A percentile compares a stretch with the other conserved stretches of the same genome.
Evolutionary conservation across 495 filamentous ascomycete genomes (phyloP).

Genomic region (Parmelia sp.): DNA sequence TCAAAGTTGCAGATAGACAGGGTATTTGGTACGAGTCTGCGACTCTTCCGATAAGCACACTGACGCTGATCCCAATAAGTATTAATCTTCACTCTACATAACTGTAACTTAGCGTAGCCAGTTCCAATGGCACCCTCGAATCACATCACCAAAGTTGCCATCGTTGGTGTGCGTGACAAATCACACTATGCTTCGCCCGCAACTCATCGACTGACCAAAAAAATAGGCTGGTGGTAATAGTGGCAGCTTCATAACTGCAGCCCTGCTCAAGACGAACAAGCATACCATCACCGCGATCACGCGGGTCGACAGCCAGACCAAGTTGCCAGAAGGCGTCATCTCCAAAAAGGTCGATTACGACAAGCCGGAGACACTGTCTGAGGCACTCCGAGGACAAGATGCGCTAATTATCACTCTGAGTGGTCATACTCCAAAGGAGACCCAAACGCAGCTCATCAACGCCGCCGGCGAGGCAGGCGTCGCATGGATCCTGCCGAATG

Average conservation of each 20-base stretch:
- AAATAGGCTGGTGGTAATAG: conserved; percentile 50
- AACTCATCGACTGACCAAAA: not conserved
- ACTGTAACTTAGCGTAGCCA: not conserved
- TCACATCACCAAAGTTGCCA: conserved; percentile 40
- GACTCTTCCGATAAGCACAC: not conserved
- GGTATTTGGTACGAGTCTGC: not conserved
- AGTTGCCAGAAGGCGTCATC: conserved; percentile 41
- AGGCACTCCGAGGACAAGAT: conserved; percentile 46
- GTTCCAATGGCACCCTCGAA: conserved; percentile 27
- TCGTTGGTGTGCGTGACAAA: conserved; percentile 35
- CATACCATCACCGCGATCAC: conserved; percentile 50
- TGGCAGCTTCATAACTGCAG: conserved; percentile 47
- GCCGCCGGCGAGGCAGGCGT: conserved; percentile 58
- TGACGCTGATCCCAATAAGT: not conserved
- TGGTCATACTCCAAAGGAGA: conserved; percentile 34
- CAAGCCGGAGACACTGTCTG: conserved; percentile 37
- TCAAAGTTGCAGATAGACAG: not conserved
- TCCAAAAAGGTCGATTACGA: conserved; percentile 43
- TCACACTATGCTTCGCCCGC: not conserved
- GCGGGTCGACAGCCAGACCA: conserved; percentile 36
- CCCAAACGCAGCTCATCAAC: conserved; percentile 43
- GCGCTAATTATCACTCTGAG: conserved; percentile 53
- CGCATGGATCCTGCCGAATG: conserved; percentile 56
- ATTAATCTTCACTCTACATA: not conserved
- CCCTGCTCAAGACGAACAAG: conserved; percentile 43